Conservation (phyloP, 495 filamentous ascomycete species). For the Pyrenopolyporus hunteri region DNA sequence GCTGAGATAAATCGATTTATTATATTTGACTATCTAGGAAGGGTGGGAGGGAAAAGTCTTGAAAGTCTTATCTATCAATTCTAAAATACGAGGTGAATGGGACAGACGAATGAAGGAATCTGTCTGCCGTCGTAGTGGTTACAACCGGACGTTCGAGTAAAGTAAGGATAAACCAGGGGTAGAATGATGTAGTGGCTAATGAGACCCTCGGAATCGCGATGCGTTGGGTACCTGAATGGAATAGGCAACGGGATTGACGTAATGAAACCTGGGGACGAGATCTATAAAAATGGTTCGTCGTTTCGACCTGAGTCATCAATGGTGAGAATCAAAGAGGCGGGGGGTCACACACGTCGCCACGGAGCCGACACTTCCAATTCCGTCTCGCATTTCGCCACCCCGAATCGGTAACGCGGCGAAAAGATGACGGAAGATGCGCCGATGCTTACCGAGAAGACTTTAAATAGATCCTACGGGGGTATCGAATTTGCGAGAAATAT, state of each 20-base stretch:
- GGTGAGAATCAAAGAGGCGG: not conserved
- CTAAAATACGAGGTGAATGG: too few species aligned
- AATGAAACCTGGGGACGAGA: slow-evolving; percentile 13
- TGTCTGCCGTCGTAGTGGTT: not conserved
- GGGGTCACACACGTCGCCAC: slow-evolving; percentile 14
- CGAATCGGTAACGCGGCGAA: slow-evolving; percentile 3
- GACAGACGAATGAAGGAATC: not conserved
- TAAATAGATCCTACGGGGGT: not conserved
- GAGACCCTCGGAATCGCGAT: not conserved
- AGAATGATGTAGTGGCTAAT: slow-evolving; percentile 12
- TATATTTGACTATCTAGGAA: too few species aligned
- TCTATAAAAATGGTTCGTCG: slow-evolving; percentile 5
- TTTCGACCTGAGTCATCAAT: not conserved
- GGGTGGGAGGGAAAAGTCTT: too few species aligned
- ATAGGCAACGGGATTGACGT: not conserved
- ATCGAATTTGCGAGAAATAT: too few species aligned
- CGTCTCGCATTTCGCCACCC: slow-evolving; percentile 28
- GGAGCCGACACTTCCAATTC: slow-evolving; percentile 23
- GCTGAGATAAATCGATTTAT: too few species aligned
- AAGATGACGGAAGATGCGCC: slow-evolving; percentile 3
- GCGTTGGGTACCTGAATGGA: too few species aligned
- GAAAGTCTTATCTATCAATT: too few species aligned
- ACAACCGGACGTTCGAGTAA: not conserved
- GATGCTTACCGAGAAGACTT: slow-evolving; percentile 3
- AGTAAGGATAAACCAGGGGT: slow-evolving; percentile 1